Evolutionary conservation across 2,329 filamentous ascomycete genomes (phyloP), one percentile per base, ranked within the genome.

Genomic region (Paecilomyces formosus): DNA sequence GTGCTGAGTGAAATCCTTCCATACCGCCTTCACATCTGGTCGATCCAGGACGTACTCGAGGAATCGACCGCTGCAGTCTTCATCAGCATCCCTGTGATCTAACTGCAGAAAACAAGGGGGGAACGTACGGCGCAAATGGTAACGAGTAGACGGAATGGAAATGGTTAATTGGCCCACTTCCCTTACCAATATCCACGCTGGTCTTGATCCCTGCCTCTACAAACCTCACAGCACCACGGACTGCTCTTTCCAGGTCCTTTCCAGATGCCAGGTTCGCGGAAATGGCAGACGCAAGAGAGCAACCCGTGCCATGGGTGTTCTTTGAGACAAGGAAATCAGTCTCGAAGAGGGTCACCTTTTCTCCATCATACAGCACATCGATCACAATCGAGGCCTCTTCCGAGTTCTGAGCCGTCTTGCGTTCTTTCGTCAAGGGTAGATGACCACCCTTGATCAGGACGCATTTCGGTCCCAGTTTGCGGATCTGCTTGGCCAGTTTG

Each of bases 261-360:
- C 79, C 81, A 2, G 70, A 71, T 3, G 83, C 82, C 13, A 88
- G 72, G 61, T 87, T 86, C 56, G 82, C 85, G 1, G 85, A 84
- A 64, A 88, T 85, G 5, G 85, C 85, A 50, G 85, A 96, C 49
- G 94, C 94, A 60, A 97, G 81, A 9, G 92, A 95, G 70, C 94
- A 99, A 3, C 94, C 94, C 0, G 94, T 97, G 0, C 94, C 94
- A 68, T 99, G 94, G 0, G 93, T 97, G 69, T 93, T 93, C 60
- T 80, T 87, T 8, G 88, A 91, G 9, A 80, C 75, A 62, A 90
- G 80, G 69, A 88, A 97, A 3, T 81, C 79, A 45, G 85, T 89
- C 72, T 92, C 82, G 54, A 96, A 82, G 45, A 85, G 77, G 1
- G 85, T 78, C 0, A 82, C 72, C n/a, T 82, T 73, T 0, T 76